Conservation (phyloP, 257 asterid species). For the Primulina tabacum region DNA sequence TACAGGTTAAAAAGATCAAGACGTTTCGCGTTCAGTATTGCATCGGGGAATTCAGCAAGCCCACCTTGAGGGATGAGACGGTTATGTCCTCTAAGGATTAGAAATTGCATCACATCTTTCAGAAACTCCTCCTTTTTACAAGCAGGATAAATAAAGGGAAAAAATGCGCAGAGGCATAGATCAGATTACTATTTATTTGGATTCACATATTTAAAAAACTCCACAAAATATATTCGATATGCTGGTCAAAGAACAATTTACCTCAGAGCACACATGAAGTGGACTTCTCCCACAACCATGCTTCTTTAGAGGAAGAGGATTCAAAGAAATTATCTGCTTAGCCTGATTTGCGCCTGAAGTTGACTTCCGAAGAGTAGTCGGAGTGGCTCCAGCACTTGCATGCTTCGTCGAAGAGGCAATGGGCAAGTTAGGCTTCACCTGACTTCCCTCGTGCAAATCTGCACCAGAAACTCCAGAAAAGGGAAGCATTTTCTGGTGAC, state of each 20-base stretch:
- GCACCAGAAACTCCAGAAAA: conserved; percentile 55
- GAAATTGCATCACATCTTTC: conserved; percentile 95
- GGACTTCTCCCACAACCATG: conserved; percentile 94
- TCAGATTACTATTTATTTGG: background rate
- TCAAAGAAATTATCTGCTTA: conserved; percentile 84
- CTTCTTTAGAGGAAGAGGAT: conserved; percentile 95
- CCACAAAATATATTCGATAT: conserved; percentile 3
- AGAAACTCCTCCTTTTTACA: conserved; percentile 77
- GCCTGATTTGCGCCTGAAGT: conserved; percentile 65
- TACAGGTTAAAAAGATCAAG: conserved; percentile 96
- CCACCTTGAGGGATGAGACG: conserved; percentile 99
- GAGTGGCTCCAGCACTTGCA: conserved; percentile 45
- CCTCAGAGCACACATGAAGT: conserved; percentile 94
- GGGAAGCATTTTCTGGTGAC: conserved; percentile 95
- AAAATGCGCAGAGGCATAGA: conserved; percentile 10
- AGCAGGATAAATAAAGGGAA: conserved; percentile 1
- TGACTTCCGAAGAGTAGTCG: conserved; percentile 63
- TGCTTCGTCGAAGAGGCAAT: conserved; percentile 59
- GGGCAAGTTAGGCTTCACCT: conserved; percentile 52
- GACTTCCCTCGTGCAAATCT: conserved; percentile 56
- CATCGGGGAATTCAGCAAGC: conserved; percentile 94
- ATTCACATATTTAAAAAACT: too few species aligned
- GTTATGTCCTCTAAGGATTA: conserved; percentile 90
- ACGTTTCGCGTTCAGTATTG: conserved; percentile 97
- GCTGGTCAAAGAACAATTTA: conserved; percentile 25